phyloP scores from a whole-genome alignment of 805 yeast species.

The Cyberlindnera xylosilytica region DNA sequence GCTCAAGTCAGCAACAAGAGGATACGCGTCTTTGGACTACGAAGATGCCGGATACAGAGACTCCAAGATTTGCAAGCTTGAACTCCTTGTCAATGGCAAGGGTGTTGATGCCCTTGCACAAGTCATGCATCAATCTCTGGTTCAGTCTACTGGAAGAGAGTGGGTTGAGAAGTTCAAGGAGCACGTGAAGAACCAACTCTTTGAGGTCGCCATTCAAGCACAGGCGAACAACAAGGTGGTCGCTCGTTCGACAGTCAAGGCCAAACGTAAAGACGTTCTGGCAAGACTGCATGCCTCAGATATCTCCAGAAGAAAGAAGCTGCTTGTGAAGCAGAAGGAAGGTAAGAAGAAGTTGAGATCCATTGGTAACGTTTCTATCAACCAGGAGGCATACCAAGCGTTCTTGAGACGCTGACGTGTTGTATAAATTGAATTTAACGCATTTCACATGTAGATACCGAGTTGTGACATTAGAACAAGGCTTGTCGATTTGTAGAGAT shows the following conservation, averaged over 20 bases:
- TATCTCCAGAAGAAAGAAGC: conserved; percentile 82
- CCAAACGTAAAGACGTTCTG: conserved; percentile 91
- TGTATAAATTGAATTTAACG: too few relatives aligned
- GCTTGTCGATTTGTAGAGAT: too few relatives aligned
- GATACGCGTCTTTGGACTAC: conserved; percentile 92
- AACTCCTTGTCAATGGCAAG: conserved; percentile 81
- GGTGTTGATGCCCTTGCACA: conserved; percentile 91
- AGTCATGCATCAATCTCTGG: conserved; percentile 81
- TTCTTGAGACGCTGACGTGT: conserved; percentile 44
- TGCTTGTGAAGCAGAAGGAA: conserved; percentile 84
- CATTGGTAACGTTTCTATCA: conserved; percentile 72
- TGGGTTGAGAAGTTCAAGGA: conserved; percentile 83
- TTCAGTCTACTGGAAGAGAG: conserved; percentile 67
- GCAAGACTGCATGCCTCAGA: conserved; percentile 94
- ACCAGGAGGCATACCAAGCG: conserved; percentile 86
- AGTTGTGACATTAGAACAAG: too few relatives aligned
- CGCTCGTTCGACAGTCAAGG: conserved; percentile 92
- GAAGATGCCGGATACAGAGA: conserved; percentile 87
- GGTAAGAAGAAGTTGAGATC: conserved; percentile 86
- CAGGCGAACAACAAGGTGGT: conserved; percentile 73
- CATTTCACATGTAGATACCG: too few relatives aligned
- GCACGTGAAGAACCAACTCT: conserved; percentile 75
- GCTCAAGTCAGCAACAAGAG: conserved; percentile 82
- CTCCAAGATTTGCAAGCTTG: conserved; percentile 82
- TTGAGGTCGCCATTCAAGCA: conserved; percentile 92